Evolutionary conservation across 257 asterid species (phyloP), one percentile per base, ranked within the genome.

Genomic region (Mitragyna speciosa): DNA sequence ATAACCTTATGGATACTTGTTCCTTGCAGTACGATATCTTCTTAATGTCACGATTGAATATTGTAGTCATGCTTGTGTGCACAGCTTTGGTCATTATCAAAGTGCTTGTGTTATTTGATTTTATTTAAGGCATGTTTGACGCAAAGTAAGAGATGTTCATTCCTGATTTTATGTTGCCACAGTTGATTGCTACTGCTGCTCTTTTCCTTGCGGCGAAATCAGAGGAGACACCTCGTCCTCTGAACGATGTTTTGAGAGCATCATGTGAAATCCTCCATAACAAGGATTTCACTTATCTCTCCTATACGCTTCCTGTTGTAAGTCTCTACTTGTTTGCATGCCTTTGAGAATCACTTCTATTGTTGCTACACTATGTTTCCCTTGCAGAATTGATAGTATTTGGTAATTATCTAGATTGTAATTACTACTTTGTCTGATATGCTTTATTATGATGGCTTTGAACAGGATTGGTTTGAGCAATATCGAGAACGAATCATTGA

Each of bases 391-490:
- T 39, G 56, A 12, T 75, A 12, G 70, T 56, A 39, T 65, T 48
- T 48, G 33, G 6, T 65, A 22, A 66, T 30, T 8, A 65, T 11
- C 22, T 48, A 26, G n/a, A 6, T n/a, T 49, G 69, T 26, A 64
- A 45, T 39, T 26, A 52, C 24, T 58, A 9, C 36, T 49, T 30
- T 31, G 17, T 80, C 51, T 78, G 73, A 83, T 72, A 7, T 86
- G 76, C 59, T 86, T 79, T 24, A 47, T 79, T 76, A n/a, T 84
- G 58, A 33, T 84, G 30, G 72, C 77, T 77, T 33, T 83, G 66
- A 48, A 73, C 90, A 96, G 99, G 97, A 87, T 87, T 96, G 99
- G 98, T 90, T 94, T 85, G 99, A 94, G 85, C 91, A 90, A 82
- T 96, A 92, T 87, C 97, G 98, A 10, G 97, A 94, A 73, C 92